A percentile compares a stretch with the other conserved stretches of the same genome.
These are phyloP conservation scores for Yamadazyma conglobata DNA, from an alignment of 1,139 yeast genomes.

Conservation along the genomic window DNA sequence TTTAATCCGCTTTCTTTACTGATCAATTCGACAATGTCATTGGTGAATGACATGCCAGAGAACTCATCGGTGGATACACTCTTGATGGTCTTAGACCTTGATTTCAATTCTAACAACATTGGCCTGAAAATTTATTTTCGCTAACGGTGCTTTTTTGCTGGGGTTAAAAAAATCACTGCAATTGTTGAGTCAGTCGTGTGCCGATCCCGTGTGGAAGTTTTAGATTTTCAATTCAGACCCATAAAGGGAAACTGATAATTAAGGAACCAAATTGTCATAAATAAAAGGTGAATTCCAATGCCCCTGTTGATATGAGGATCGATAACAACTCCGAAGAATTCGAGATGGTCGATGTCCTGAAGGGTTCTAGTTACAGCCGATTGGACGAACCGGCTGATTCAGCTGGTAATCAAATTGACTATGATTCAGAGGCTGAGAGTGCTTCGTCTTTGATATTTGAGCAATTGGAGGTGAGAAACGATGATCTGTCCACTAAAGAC, in stretches of 20 bases:
- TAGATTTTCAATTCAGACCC: too few species aligned
- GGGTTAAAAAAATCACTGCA: too few species aligned
- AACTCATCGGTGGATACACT: conserved; percentile 35
- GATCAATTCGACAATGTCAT: conserved; percentile 34
- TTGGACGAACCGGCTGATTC: not conserved
- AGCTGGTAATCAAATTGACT: not conserved
- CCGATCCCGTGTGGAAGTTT: too few species aligned
- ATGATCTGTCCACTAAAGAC: conserved; percentile 6
- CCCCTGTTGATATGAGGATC: too few species aligned
- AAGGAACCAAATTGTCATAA: too few species aligned
- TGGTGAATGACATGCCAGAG: conserved; percentile 26
- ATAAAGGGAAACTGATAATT: too few species aligned
- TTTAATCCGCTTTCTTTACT: conserved; percentile 39
- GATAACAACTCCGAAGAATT: conserved; percentile 13
- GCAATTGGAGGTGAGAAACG: conserved; percentile 10
- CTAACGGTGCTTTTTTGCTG: too few species aligned
- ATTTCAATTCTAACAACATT: conserved; percentile 29
- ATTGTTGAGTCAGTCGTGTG: too few species aligned
- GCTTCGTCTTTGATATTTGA: conserved; percentile 29
- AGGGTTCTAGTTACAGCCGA: not conserved
- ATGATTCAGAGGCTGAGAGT: conserved; percentile 13
- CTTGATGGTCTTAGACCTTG: conserved; percentile 51
- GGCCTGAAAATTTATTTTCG: not conserved
- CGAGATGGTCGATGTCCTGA: conserved; percentile 15
- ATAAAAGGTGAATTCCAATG: too few species aligned